Conservation (phyloP, 2,329 filamentous ascomycete species). For the Aspergillus proliferans region DNA sequence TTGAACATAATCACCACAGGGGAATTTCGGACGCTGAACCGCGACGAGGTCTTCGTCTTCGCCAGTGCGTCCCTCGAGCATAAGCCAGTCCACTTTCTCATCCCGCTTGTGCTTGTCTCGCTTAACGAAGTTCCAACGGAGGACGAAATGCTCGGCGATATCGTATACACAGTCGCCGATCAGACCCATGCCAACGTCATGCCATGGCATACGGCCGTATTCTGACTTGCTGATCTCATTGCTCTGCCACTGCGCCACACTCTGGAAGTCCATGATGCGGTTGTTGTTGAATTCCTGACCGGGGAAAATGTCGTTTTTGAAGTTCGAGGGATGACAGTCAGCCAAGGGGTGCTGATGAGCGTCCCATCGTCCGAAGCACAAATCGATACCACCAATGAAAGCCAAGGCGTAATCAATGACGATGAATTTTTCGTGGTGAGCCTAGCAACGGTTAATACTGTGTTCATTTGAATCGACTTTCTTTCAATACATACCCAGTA, state of each 20-base stretch:
- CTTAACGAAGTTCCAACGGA: conserved; percentile 96
- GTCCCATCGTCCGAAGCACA: conserved; percentile 96
- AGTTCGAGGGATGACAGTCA: conserved; percentile 78
- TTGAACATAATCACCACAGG: conserved; percentile 77
- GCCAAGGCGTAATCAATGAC: conserved; percentile 86
- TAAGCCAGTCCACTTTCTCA: conserved; percentile 74
- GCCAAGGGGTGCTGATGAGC: conserved; percentile 74
- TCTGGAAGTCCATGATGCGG: conserved; percentile 89
- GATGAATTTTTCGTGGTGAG: conserved; percentile 96
- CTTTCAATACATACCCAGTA: conserved; percentile 58
- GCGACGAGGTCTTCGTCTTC: conserved; percentile 79
- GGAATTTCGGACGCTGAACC: conserved; percentile 82
- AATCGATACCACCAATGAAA: conserved; percentile 88
- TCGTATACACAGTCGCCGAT: conserved; percentile 86
- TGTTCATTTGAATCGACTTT: neutral
- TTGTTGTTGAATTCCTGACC: conserved; percentile 99
- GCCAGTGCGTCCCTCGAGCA: conserved; percentile 67
- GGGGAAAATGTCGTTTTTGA: conserved; percentile 79
- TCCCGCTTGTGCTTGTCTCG: conserved; percentile 96
- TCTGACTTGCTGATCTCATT: conserved; percentile 90
- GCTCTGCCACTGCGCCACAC: conserved; percentile 82
- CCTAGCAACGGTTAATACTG: conserved; percentile 31
- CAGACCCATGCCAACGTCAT: conserved; percentile 90
- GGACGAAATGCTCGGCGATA: conserved; percentile 89
- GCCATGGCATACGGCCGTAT: conserved; percentile 95